These are phyloP conservation scores for Sambucus nigra DNA, from an alignment of 129 eudicot genomes.

Conservation along the genomic window DNA sequence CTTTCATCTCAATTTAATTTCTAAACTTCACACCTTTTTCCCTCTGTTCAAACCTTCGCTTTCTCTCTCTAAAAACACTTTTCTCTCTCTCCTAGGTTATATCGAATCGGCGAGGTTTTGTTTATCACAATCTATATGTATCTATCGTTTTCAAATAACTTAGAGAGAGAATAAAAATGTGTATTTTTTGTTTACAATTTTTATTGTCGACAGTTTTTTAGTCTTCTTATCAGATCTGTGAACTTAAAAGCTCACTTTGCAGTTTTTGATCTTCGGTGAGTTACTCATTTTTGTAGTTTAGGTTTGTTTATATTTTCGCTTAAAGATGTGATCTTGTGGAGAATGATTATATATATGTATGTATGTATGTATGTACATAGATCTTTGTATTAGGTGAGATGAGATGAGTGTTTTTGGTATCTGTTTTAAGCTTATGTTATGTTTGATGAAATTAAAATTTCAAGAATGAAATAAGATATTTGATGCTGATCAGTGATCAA, in stretches of 20 bases:
- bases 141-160: slow-evolving; percentile 39
- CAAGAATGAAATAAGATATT: no score
- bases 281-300: no score
- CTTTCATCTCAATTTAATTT: slow-evolving; percentile 1
- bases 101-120: slow-evolving; percentile 14
- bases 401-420: no score
- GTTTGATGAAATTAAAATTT: no score
- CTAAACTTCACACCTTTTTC: slow-evolving; percentile 14
- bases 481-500: no score
- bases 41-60: slow-evolving; percentile 23
- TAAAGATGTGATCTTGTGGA: no score
- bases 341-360: no score
- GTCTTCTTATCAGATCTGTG: slow-evolving; percentile 17
- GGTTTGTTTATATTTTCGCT: no score
- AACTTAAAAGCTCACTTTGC: slow-evolving; percentile 6
- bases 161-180: slow-evolving; percentile 19
- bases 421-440: no score
- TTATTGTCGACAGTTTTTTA: slow-evolving; percentile 16
- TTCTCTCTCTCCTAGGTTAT: slow-evolving; percentile 24
- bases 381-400: no score
- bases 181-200: slow-evolving; percentile 28
- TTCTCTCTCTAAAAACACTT: slow-evolving; percentile 14
- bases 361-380: no score
- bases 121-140: slow-evolving; percentile 13
- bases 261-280: slow-evolving; percentile 19